Evolutionary conservation across 345 rosid species (phyloP).

Genomic region (Rhodomyrtus tomentosa): DNA sequence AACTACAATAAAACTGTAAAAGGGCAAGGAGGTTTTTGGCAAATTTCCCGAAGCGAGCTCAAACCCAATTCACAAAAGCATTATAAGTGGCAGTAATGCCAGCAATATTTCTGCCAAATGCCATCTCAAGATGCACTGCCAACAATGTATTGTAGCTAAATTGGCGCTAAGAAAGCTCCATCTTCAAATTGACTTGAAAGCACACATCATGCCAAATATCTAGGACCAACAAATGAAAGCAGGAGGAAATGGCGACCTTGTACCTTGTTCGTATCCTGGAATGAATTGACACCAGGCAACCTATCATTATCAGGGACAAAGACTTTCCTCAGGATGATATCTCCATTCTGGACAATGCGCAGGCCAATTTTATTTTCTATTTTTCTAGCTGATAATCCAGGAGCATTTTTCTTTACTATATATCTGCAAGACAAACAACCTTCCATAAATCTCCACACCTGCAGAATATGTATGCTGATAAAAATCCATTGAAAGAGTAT

Average conservation of each 20-base stretch:
- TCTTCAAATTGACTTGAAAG: background rate
- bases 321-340: constrained; percentile 62
- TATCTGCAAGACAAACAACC: constrained; percentile 43
- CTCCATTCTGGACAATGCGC: constrained; percentile 96
- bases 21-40: background rate
- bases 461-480: background rate
- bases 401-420: constrained; percentile 80
- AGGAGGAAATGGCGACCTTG: background rate
- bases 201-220: background rate
- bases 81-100: background rate
- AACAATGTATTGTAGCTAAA: background rate
- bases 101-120: background rate
- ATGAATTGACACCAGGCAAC: constrained; percentile 81
- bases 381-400: constrained; percentile 76
- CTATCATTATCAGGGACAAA: constrained; percentile 87
- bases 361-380: constrained; percentile 89
- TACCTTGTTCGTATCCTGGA: constrained; percentile 90
- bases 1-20: background rate
- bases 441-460: background rate
- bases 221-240: background rate
- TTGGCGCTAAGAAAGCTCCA: background rate
- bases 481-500: background rate
- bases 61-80: background rate
- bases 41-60: background rate
- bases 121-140: background rate